Evolutionary conservation across 768 basidiomycete species (phyloP).

Genomic region (Rhodotorula babjevae): DNA sequence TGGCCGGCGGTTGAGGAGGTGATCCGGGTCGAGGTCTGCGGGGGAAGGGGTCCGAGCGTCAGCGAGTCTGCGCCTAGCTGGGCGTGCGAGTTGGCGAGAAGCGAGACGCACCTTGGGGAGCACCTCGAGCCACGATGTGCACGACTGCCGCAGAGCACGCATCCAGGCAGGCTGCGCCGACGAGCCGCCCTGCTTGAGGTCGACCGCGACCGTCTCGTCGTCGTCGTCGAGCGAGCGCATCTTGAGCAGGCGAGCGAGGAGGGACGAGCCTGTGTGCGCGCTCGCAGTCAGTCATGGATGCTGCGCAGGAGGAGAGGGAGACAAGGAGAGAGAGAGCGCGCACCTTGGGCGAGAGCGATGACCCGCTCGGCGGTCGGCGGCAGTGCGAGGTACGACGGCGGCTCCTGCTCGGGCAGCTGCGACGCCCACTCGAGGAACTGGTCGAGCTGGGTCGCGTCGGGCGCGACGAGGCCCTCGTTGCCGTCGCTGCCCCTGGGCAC

Average conservation of each 20-base stretch:
- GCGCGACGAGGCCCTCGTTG: slow-evolving; percentile 61
- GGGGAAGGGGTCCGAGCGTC: background rate
- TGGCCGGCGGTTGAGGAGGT: slow-evolving; percentile 52
- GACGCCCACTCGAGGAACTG: slow-evolving; percentile 89
- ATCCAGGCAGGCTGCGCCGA: slow-evolving; percentile 87
- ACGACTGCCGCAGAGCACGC: slow-evolving; percentile 73
- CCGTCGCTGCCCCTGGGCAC: slow-evolving; percentile 60
- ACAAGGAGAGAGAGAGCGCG: background rate
- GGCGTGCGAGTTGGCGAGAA: too few species aligned
- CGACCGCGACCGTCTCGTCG: slow-evolving; percentile 61
- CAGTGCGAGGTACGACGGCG: slow-evolving; percentile 84
- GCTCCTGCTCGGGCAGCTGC: slow-evolving; percentile 72
- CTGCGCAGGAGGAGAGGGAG: too few species aligned
- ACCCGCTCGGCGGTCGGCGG: slow-evolving; percentile 87
- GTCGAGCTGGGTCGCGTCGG: slow-evolving; percentile 87
- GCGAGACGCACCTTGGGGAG: slow-evolving; percentile 63
- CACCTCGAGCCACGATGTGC: slow-evolving; percentile 72
- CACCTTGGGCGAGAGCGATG: slow-evolving; percentile 60
- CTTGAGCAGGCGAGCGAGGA: slow-evolving; percentile 81
- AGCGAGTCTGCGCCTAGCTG: too few species aligned
- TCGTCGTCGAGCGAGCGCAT: slow-evolving; percentile 86
- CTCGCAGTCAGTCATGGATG: background rate
- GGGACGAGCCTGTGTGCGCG: slow-evolving; percentile 60
- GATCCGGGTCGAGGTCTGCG: slow-evolving; percentile 45
- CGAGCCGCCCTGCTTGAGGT: slow-evolving; percentile 47